Conservation (phyloP, 768 basidiomycete species). For the Gyrodon lividus region DNA sequence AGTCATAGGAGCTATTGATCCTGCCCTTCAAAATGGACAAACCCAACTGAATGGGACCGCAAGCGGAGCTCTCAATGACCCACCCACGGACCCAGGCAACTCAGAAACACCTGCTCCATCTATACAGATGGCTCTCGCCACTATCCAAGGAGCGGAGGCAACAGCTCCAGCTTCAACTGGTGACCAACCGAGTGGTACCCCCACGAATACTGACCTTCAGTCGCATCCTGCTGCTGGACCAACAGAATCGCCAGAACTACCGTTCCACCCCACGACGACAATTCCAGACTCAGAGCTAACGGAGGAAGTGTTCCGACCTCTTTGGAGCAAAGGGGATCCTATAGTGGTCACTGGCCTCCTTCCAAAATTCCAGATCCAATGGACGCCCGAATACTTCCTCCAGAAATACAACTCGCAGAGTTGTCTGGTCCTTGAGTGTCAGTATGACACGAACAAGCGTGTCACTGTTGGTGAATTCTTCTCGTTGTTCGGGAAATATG, state of each 20-base stretch:
- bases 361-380: conserved; percentile 61
- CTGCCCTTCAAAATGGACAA: conserved; percentile 23
- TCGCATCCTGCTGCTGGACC: conserved; percentile 8
- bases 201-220: conserved; percentile 1
- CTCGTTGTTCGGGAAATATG: conserved; percentile 66
- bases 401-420: conserved; percentile 59
- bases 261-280: conserved; percentile 44
- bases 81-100: conserved; percentile 9
- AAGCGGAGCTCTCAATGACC: conserved; percentile 8
- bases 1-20: conserved; percentile 28
- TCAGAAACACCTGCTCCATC: conserved; percentile 2
- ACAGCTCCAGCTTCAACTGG: conserved; percentile 1
- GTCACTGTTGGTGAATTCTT: conserved; percentile 82
- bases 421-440: conserved; percentile 80
- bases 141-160: conserved; percentile 8
- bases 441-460: conserved; percentile 61
- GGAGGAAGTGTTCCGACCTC: conserved; percentile 56
- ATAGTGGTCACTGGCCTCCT: conserved; percentile 72
- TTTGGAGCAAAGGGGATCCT: conserved; percentile 78
- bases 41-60: background rate
- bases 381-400: conserved; percentile 84
- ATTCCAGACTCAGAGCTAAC: conserved; percentile 51
- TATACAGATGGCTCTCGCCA: background rate
- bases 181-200: conserved; percentile 8
- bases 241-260: conserved; percentile 35